Percentiles rank a stretch among this genome's conserved stretches.
Evolutionary conservation across 768 basidiomycete genomes (phyloP).

Genomic region (Leccinum boreale): DNA sequence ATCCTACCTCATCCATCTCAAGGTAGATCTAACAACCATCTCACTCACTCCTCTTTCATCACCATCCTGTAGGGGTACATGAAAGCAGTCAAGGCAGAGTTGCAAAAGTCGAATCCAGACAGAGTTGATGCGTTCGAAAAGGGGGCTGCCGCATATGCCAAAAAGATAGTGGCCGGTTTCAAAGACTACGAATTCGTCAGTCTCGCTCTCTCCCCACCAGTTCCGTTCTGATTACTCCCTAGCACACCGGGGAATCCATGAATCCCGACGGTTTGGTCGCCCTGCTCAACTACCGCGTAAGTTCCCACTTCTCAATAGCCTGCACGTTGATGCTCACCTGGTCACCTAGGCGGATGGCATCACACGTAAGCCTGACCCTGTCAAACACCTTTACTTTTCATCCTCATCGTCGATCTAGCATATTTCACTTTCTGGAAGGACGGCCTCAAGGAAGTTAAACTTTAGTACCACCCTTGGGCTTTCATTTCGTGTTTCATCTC

Average conservation of each 20-base stretch:
- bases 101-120: conserved; percentile 52
- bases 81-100: conserved; percentile 78
- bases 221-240: background rate
- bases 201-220: background rate
- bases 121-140: conserved; percentile 78
- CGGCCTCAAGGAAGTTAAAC: conserved; percentile 80
- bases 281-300: conserved; percentile 88
- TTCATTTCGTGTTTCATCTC: background rate
- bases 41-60: background rate
- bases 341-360: conserved; percentile 63
- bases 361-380: conserved; percentile 57
- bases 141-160: conserved; percentile 70
- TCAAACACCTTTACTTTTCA: background rate
- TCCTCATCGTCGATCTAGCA: conserved; percentile 41
- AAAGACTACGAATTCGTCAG: conserved; percentile 92
- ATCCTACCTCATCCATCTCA: conserved; percentile 75
- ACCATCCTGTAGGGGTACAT: conserved; percentile 69
- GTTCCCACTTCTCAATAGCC: conserved; percentile 16
- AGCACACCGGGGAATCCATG: conserved; percentile 76
- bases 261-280: conserved; percentile 92
- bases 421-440: conserved; percentile 97
- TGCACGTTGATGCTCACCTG: conserved; percentile 8
- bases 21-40: conserved; percentile 38
- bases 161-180: conserved; percentile 88
- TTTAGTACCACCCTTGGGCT: conserved; percentile 35